Evolutionary conservation across 2,329 filamentous ascomycete species (phyloP).

Genomic region (Orbilia javanica): DNA sequence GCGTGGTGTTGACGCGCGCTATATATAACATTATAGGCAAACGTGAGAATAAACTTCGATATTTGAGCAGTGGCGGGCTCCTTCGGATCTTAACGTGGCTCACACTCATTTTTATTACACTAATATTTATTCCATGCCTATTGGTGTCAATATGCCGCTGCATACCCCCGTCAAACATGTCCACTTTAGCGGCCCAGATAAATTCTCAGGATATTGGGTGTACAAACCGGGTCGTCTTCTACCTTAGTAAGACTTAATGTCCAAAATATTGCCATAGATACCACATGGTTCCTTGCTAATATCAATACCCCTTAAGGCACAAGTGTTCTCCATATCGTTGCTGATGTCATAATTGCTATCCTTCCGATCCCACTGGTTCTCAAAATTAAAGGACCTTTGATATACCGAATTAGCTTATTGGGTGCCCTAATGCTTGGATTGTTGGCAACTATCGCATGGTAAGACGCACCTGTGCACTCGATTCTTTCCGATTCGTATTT

Average conservation of each 20-base stretch:
- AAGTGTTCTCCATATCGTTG: constrained; percentile 35
- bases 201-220: neutral
- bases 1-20: no score
- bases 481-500: neutral
- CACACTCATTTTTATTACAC: constrained; percentile 22
- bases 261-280: neutral
- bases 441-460: constrained; percentile 42
- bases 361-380: constrained; percentile 41
- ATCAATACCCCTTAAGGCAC: constrained; percentile 3
- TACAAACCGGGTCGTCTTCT: constrained; percentile 29
- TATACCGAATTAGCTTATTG: constrained; percentile 30
- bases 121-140: constrained; percentile 39
- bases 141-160: constrained; percentile 39
- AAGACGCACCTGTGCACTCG: neutral
- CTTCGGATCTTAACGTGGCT: constrained; percentile 47
- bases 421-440: constrained; percentile 41
- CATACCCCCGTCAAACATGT: neutral
- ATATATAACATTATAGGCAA: constrained; percentile 9
- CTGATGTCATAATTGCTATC: constrained; percentile 42
- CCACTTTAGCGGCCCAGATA: neutral
- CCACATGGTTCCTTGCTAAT: neutral
- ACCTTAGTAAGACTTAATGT: constrained; percentile 22
- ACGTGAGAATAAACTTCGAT: constrained; percentile 46
- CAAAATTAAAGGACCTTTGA: constrained; percentile 31
- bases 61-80: constrained; percentile 36